Base-by-base conservation (phyloP, 2,329 filamentous ascomycete species). In the Colletotrichum navitas region DNA sequence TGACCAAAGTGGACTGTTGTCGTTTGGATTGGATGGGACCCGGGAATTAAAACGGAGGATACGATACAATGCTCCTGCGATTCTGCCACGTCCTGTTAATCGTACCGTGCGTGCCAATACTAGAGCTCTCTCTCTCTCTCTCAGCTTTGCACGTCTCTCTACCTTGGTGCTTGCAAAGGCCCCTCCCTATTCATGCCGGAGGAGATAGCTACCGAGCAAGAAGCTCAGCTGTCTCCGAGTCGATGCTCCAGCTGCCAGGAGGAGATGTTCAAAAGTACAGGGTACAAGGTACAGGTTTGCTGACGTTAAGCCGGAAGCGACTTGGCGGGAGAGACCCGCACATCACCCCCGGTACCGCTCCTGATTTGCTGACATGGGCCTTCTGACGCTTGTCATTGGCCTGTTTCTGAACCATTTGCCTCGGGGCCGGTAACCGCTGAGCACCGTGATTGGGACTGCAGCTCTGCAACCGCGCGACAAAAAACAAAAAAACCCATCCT, bases 381-480 rank as follows among this genome's bases (percentile, higher is more conserved):
- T 45, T 43, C 5, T 2, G 47, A 16, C 26, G 26, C 11, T 39
- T 8, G 14, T 64, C 32, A 72, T 69, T 72, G 69, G 69, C 12
- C 26, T 39, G 29, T 11, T 16, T 21, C 54, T 49, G 21, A 49
- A 59, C 65, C 65, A 69, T 16, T 18, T 68, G 24, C 54, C 54
- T 64, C 60, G 34, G 64, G 52, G 59, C 69, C 65, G 60, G 67
- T 71, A 66, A 63, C 49, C 70, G 70, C 70, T 66, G 56, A 54
- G 66, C 60, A 66, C 62, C 61, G 70, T 72, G 70, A 72, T 52
- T 59, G 54, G 61, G 52, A 55, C 36, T 72, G 70, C 70, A 72
- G 66, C 49, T 71, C 62, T 71, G 66, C 62, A 72, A 66, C 70
- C 70, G 70, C 70, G 70, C 70, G 70, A 72, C 55, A 72, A 72